Base-by-base conservation (phyloP, 176 grass and related monocot species). In the Pharus latifolius region DNA sequence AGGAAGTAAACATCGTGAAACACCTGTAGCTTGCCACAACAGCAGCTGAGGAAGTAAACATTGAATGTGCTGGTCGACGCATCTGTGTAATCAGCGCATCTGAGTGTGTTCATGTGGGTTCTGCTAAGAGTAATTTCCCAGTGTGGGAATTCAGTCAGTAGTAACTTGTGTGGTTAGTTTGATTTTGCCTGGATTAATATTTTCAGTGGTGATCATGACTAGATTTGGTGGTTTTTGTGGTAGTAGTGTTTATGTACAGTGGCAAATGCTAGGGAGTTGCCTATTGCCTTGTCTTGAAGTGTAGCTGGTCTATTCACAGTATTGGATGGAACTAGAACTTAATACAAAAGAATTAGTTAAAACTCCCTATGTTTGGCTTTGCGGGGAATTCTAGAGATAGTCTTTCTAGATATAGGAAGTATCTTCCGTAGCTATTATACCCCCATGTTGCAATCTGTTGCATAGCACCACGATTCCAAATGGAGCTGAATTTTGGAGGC, bases 1-100 rank as follows among this genome's bases (percentile, higher is more conserved):
- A 73, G 34, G 46, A 13, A 48, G 10, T 50, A 22, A 48, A 4
- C 30, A 35, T 5, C 11, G 27, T 91, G 72, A 83, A 55, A 65
- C 29, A 54, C 19, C 5, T n/a, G 40, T n/a, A 37, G 17, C 57
- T 37, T 10, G n/a, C 6, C 17, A 56, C 10, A 1, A 22, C n/a
- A n/a, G 6, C 38, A 41, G 2, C 38, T 49, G 49, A 73, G 34
- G 46, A 13, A 48, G 10, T 50, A 22, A 48, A 4, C 30, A 35
- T 5, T 17, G 27, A n/a, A n/a, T n/a, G n/a, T n/a, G n/a, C n/a
- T n/a, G n/a, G n/a, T n/a, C n/a, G n/a, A n/a, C n/a, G n/a, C n/a
- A n/a, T n/a, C n/a, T n/a, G n/a, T n/a, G n/a, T n/a, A n/a, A n/a
- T n/a, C n/a, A n/a, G n/a, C n/a, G n/a, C n/a, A n/a, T n/a, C n/a